Evolutionary conservation across 805 yeast species (phyloP).

Genomic region (Dipodascus geniculatus): DNA sequence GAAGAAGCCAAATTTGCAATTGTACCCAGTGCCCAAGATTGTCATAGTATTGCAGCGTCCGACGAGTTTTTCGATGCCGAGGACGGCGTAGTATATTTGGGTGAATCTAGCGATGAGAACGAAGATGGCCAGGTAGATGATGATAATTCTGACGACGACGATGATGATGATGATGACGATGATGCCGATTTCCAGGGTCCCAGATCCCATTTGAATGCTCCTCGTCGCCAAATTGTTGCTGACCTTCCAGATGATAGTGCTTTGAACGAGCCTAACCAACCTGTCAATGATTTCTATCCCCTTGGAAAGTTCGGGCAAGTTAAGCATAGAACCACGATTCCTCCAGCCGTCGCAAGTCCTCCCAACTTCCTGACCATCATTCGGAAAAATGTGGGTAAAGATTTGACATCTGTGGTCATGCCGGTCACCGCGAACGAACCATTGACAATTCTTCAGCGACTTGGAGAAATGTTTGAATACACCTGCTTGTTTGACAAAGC

Average conservation of each 20-base stretch:
- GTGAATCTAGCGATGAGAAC: conserved; percentile 16
- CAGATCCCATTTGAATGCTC: conserved; percentile 11
- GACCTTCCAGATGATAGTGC: background rate
- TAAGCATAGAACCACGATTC: conserved; percentile 46
- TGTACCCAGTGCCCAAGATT: background rate
- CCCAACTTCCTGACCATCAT: conserved; percentile 73
- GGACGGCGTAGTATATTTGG: conserved; percentile 1
- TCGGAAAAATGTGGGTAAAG: conserved; percentile 88
- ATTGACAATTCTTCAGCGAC: conserved; percentile 63
- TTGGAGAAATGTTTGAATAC: conserved; percentile 74
- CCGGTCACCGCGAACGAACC: conserved; percentile 96
- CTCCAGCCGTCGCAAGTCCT: conserved; percentile 48
- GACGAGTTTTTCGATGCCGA: background rate
- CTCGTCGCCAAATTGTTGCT: conserved; percentile 2
- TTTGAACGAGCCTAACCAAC: conserved; percentile 9
- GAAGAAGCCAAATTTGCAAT: background rate
- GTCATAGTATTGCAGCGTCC: background rate
- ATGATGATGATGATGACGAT: conserved; percentile 14
- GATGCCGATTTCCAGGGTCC: conserved; percentile 9
- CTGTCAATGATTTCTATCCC: conserved; percentile 41
- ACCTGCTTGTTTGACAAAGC: conserved; percentile 55
- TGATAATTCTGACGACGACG: conserved; percentile 15
- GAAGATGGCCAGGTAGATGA: conserved; percentile 9
- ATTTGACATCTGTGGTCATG: conserved; percentile 67
- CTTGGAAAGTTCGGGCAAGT: conserved; percentile 37